Conservation (phyloP, 148 eudicot species). For the Camellia lanceoleosa region DNA sequence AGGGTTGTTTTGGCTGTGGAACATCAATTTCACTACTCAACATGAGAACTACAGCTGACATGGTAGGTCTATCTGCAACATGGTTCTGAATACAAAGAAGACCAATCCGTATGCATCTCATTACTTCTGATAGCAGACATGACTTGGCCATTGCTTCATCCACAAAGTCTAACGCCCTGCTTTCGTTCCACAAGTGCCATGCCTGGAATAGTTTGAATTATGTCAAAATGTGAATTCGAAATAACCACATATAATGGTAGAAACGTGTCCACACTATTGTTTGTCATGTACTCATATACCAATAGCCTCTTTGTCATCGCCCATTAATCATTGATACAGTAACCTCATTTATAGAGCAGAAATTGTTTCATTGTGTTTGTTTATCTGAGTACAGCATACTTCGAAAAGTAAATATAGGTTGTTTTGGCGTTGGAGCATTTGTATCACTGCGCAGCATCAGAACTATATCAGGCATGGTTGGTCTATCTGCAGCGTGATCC, state of each 20-base stretch:
- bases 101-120: constrained; percentile 31
- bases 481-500: constrained; percentile 21
- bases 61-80: constrained; percentile 21
- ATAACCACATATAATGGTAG: too few relatives aligned
- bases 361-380: neutral
- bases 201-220: constrained; percentile 22
- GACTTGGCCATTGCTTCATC: constrained; percentile 20
- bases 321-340: too few relatives aligned
- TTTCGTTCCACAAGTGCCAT: constrained; percentile 36
- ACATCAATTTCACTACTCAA: constrained; percentile 16
- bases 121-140: neutral
- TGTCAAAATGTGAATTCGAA: too few relatives aligned
- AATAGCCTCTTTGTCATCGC: too few relatives aligned
- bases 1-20: neutral
- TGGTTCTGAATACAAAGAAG: constrained; percentile 19
- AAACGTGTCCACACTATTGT: too few relatives aligned
- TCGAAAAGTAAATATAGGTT: constrained; percentile 11
- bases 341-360: neutral
- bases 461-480: constrained; percentile 15
- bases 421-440: constrained; percentile 9
- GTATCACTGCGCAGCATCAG: constrained; percentile 27
- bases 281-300: too few relatives aligned
- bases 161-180: constrained; percentile 10
- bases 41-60: constrained; percentile 18
- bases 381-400: neutral